phyloP scores from a whole-genome alignment of 768 basidiomycete genomes.

The Pleurotus cornucopiae region DNA sequence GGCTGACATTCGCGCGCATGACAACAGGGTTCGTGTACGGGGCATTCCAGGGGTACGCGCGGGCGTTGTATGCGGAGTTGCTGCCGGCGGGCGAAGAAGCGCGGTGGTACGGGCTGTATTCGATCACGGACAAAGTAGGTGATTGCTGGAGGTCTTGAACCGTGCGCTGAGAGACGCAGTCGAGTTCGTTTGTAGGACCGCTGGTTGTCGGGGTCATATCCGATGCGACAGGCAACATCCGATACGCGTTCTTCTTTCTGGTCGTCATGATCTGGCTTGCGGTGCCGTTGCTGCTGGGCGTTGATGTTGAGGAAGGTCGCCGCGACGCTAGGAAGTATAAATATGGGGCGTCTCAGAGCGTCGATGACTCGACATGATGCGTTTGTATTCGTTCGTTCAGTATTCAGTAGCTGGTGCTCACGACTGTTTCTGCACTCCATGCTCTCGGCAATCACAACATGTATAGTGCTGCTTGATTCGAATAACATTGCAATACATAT shows the following conservation, averaged over 20 bases:
- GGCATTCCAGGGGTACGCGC: conserved; percentile 86
- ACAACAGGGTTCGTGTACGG: conserved; percentile 68
- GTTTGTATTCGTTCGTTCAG: too few species aligned
- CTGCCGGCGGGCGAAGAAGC: conserved; percentile 88
- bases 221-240: conserved; percentile 87
- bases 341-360: background rate
- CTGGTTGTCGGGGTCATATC: conserved; percentile 84
- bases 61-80: conserved; percentile 83
- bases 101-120: conserved; percentile 83
- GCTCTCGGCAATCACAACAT: too few species aligned
- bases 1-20: too few species aligned
- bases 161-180: conserved; percentile 36
- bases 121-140: conserved; percentile 83
- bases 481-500: too few species aligned
- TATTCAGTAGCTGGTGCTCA: too few species aligned
- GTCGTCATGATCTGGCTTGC: conserved; percentile 77
- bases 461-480: too few species aligned
- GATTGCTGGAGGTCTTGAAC: background rate
- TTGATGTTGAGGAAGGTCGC: conserved; percentile 67
- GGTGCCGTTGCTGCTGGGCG: conserved; percentile 67
- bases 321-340: conserved; percentile 29
- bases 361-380: background rate
- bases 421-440: too few species aligned
- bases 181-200: conserved; percentile 89
- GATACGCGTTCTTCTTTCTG: conserved; percentile 88